Evolutionary conservation across 2,329 filamentous ascomycete species (phyloP), one percentile per base, ranked within the genome.

Genomic region (Diaporthe sp.): DNA sequence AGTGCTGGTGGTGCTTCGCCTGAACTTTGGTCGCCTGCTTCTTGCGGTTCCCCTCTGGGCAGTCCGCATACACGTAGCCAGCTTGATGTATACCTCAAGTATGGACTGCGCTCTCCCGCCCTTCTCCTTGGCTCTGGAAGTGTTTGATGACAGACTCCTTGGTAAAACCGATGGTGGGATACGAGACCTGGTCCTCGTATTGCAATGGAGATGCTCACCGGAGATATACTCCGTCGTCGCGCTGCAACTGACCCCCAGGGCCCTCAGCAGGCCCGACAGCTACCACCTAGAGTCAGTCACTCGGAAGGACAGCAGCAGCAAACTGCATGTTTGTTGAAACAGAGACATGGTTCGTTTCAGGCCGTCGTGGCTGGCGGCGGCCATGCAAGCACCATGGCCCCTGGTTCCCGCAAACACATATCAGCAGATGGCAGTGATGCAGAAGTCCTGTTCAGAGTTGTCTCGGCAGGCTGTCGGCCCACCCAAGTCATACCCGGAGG

Each of bases 301-400:
- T 68, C 13, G 22, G 22, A 3, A 68, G 47, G 31, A 31, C 65
- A 51, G 34, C n/a, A 15, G 22, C 31, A 39, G 65, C 65, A 68
- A 53, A 68, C 47, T 10, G 13, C 22, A 42, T 39, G 65, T 49
- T 68, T 68, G 47, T 39, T 20, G 9, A 17, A 7, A 17, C 8
- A 17, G 22, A 68, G 34, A 68, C 65, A 39, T 17, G 22, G 7
- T 53, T 39, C 22, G 65, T 68, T 39, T 68, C 65, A 68, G 65
- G 7, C 65, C 20, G 3, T 31, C 12, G 34, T 22, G 13, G 13
- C 28, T 9, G 34, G 44, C 47, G 47, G 17, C 17, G 47, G 44
- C n/a, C 47, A 20, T 15, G 22, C 47, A 22, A 68, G 13, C 31
- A 53, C n/a, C n/a, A n/a, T 34, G 20, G 31, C 22, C 25, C 22